A percentile compares a stretch with the other conserved stretches of the same genome.
These are phyloP conservation scores for Phytophthora sp. DNA, from an alignment of 352 stramenopile species.

Conservation along the genomic window DNA sequence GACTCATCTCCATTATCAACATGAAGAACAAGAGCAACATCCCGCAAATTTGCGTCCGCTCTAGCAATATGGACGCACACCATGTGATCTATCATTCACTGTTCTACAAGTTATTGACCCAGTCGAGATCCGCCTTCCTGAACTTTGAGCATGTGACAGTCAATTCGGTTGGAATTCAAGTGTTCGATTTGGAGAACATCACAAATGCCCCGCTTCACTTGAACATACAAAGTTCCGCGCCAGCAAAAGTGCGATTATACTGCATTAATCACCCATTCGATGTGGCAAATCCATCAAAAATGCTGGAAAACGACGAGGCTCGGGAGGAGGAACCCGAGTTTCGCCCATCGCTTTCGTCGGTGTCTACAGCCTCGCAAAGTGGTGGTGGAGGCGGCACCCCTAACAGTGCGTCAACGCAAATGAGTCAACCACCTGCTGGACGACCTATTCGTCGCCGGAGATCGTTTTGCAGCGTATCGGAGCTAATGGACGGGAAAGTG, in stretches of 20 bases:
- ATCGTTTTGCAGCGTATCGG: constrained; percentile 76
- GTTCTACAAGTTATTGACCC: constrained; percentile 90
- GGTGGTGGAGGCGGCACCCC: constrained; percentile 25
- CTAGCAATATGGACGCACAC: constrained; percentile 92
- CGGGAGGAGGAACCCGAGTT: constrained; percentile 16
- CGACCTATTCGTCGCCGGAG: constrained; percentile 67
- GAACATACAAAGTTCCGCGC: constrained; percentile 80
- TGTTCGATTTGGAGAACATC: constrained; percentile 91
- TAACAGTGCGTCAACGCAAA: constrained; percentile 33
- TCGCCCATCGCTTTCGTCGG: constrained; percentile 19
- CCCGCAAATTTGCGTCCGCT: constrained; percentile 86
- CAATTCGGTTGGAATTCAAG: constrained; percentile 86
- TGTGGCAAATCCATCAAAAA: constrained; percentile 27
- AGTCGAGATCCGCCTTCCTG: constrained; percentile 83
- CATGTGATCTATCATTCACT: constrained; percentile 92
- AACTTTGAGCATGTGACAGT: constrained; percentile 90
- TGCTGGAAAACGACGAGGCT: constrained; percentile 15
- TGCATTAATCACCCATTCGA: constrained; percentile 63
- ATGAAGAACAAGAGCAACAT: constrained; percentile 89
- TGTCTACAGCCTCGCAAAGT: constrained; percentile 37
- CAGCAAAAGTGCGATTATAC: constrained; percentile 75
- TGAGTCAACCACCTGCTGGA: constrained; percentile 25
- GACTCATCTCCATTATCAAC: constrained; percentile 88
- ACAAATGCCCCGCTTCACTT: constrained; percentile 82
- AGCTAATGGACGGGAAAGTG: constrained; percentile 48